These are phyloP conservation scores for Arabidopsis arenosa DNA, from an alignment of 345 rosid genomes.

Conservation along the genomic window DNA sequence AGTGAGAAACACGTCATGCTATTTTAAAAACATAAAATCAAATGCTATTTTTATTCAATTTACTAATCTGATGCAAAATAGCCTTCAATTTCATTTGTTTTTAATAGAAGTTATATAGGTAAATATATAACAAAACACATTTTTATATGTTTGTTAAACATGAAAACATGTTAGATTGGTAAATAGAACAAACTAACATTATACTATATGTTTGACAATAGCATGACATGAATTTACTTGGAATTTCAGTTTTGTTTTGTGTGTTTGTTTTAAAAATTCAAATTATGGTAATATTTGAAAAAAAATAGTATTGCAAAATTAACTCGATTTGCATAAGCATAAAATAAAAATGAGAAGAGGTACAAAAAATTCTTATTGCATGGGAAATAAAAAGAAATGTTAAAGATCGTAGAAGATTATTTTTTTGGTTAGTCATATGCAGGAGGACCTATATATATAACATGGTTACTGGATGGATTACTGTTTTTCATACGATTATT, in stretches of 20 bases:
- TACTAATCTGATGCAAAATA: too few species aligned
- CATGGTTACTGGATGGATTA: not conserved
- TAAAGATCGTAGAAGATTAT: not conserved
- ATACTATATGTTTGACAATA: not conserved
- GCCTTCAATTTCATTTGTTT: too few species aligned
- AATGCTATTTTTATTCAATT: too few species aligned
- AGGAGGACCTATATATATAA: too few species aligned
- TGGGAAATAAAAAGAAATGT: not conserved
- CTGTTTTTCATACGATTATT: not conserved
- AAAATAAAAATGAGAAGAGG: not conserved
- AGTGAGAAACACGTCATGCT: too few species aligned
- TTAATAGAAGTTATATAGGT: not conserved
- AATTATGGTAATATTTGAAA: too few species aligned
- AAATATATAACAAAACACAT: too few species aligned
- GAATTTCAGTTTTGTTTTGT: not conserved
- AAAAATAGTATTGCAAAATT: too few species aligned
- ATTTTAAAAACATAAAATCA: too few species aligned
- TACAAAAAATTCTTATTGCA: not conserved
- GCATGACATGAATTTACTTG: not conserved
- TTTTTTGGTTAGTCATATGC: not conserved
- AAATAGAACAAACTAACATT: not conserved
- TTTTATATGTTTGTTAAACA: not conserved
- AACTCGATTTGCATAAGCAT: too few species aligned
- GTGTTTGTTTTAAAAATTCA: too few species aligned
- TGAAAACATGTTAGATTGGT: too few species aligned